Evolutionary conservation across 2,329 filamentous ascomycete species (phyloP).

Genomic region (Colletotrichum limetticola): DNA sequence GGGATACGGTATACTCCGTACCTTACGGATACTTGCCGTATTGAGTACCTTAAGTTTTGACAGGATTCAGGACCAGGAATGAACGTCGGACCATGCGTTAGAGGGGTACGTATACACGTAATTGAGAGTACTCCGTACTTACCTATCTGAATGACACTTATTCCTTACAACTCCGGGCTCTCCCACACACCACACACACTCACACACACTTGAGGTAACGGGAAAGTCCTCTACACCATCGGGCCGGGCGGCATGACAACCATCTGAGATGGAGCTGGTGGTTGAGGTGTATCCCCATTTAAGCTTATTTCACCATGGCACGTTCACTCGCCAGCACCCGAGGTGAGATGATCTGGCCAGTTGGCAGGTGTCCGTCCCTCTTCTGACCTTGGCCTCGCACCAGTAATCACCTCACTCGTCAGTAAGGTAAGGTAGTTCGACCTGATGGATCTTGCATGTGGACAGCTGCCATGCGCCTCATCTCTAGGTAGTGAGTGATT

Average conservation of each 20-base stretch:
- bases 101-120: background rate
- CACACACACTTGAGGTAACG: too few species aligned
- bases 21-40: too few species aligned
- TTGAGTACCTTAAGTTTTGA: too few species aligned
- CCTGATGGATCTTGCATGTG: background rate
- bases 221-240: background rate
- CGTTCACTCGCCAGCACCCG: constrained; percentile 8
- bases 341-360: constrained; percentile 24
- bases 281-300: constrained; percentile 18
- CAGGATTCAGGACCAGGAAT: background rate
- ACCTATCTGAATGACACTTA: background rate
- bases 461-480: too few species aligned
- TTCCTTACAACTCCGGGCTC: background rate
- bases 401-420: background rate
- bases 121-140: background rate
- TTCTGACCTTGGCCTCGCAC: background rate
- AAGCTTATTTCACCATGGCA: constrained; percentile 27
- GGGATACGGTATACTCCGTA: too few species aligned
- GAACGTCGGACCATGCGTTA: background rate
- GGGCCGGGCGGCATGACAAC: constrained; percentile 3
- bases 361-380: background rate
- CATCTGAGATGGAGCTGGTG: constrained; percentile 2
- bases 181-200: background rate
- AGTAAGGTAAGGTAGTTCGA: too few species aligned
- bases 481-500: too few species aligned